A percentile compares a stretch with the other conserved stretches of the same genome.
These are phyloP conservation scores for Acorus calamus DNA, from an alignment of 106 monocot genomes.

Conservation along the genomic window DNA sequence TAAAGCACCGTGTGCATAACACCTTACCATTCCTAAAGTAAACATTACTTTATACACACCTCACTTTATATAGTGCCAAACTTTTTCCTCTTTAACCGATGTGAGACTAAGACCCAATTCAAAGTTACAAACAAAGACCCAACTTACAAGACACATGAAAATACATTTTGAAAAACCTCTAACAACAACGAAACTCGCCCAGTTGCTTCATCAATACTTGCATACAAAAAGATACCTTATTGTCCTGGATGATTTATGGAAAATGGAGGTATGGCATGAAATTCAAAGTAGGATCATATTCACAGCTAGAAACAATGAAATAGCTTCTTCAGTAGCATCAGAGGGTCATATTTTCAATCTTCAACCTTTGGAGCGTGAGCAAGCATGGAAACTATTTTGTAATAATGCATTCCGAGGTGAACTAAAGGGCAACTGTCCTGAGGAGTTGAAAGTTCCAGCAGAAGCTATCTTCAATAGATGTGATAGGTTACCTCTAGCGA, in stretches of 20 bases:
- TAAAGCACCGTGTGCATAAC: too few relatives aligned
- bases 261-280: background rate
- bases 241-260: conserved; percentile 36
- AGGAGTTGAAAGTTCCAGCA: background rate
- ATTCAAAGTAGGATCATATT: conserved; percentile 10
- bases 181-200: background rate
- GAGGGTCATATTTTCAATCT: background rate
- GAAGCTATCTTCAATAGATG: conserved; percentile 3
- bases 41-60: too few relatives aligned
- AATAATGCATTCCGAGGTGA: conserved; percentile 1
- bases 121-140: too few relatives aligned
- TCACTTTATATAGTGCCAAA: too few relatives aligned
- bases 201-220: conserved; percentile 4
- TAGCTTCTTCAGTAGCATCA: conserved; percentile 3
- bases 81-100: too few relatives aligned
- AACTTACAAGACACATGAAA: too few relatives aligned
- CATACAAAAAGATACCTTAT: conserved; percentile 13
- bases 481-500: conserved; percentile 7
- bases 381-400: conserved; percentile 7
- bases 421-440: background rate
- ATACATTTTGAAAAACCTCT: too few relatives aligned
- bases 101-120: too few relatives aligned
- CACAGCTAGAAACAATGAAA: conserved; percentile 12
- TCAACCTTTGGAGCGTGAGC: background rate
- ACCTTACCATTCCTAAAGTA: too few relatives aligned